phyloP scores from a whole-genome alignment of 2,329 filamentous ascomycete genomes.

The Tolypocladium guangdongense region DNA sequence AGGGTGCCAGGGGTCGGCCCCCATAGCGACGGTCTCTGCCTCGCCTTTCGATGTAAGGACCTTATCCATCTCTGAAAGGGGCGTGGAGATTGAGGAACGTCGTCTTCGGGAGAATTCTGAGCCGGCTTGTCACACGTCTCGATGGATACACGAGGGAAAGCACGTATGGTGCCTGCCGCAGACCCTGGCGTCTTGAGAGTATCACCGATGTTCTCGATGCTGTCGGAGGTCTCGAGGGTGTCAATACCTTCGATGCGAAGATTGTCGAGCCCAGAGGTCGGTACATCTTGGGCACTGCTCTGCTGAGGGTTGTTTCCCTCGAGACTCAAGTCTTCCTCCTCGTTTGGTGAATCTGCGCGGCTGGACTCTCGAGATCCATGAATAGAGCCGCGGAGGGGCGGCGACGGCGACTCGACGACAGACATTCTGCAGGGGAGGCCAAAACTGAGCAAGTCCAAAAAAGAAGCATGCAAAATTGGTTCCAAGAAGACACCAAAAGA shows the following conservation, averaged over 20 bases:
- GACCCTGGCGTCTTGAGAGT: neutral
- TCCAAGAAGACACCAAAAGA: slow-evolving; percentile 33
- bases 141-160: slow-evolving; percentile 14
- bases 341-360: neutral
- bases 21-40: slow-evolving; percentile 18
- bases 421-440: slow-evolving; percentile 22
- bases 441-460: slow-evolving; percentile 18
- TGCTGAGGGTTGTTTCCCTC: slow-evolving; percentile 7
- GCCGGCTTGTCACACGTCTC: slow-evolving; percentile 8
- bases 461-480: slow-evolving; percentile 19
- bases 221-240: slow-evolving; percentile 26
- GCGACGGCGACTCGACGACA: slow-evolving; percentile 16
- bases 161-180: slow-evolving; percentile 2
- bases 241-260: slow-evolving; percentile 18
- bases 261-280: slow-evolving; percentile 13
- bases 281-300: slow-evolving; percentile 20
- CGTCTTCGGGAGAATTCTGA: slow-evolving; percentile 1
- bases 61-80: slow-evolving; percentile 68
- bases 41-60: slow-evolving; percentile 50
- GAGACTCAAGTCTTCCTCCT: no score
- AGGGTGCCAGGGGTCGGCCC: slow-evolving; percentile 2
- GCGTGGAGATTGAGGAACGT: slow-evolving; percentile 7
- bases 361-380: neutral
- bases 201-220: slow-evolving; percentile 14
- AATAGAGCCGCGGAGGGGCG: neutral